Base-by-base conservation (phyloP, 768 basidiomycete species). In the Trametes cinnabarina region DNA sequence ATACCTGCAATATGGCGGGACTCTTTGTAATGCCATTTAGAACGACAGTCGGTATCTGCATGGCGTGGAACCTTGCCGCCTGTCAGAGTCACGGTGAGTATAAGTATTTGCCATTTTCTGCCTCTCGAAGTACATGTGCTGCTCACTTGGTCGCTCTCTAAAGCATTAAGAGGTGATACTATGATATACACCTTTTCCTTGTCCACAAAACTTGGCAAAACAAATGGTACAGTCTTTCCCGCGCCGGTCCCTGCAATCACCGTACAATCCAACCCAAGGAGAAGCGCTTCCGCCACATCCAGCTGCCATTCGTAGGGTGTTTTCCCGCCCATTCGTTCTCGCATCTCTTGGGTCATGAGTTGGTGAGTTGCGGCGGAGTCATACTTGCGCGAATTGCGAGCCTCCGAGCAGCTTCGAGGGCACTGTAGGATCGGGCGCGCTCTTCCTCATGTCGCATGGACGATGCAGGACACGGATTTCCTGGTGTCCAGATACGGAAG, bases 301-400 rank as follows among this genome's bases (percentile, higher is more conserved):
- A 77, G 57, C 61, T 77, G 76, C 76, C 76, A 77, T 1, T 63
- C 55, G 60, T 76, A 57, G 15, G 58, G 58, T 7, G 3, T 28
- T 14, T 56, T 56, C 2, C 69, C 66, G 22, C 28, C 57, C 62
- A 17, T 46, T 23, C 62, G 10, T 34, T 58, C 50, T 44, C 32
- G 34, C 17, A 60, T 66, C 57, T 39, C 55, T 43, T 58, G 20
- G 40, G 41, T 20, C 50, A 67, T 55, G 26, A 52, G 48, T 5
- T 25, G n/a, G 6, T 61, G 62, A 46, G 65, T 63, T 22, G 62
- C 50, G 46, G 26, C 51, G 42, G 54, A 64, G 20, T 32, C 11
- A 11, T 64, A 23, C 44, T 23, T 46, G 44, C 4, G n/a, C 14
- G 2, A 10, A 23, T 6, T 9, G 44, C 44, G 23, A 11, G 22